Base-by-base conservation (phyloP, 768 basidiomycete genomes). In the Pisolithus albus region DNA sequence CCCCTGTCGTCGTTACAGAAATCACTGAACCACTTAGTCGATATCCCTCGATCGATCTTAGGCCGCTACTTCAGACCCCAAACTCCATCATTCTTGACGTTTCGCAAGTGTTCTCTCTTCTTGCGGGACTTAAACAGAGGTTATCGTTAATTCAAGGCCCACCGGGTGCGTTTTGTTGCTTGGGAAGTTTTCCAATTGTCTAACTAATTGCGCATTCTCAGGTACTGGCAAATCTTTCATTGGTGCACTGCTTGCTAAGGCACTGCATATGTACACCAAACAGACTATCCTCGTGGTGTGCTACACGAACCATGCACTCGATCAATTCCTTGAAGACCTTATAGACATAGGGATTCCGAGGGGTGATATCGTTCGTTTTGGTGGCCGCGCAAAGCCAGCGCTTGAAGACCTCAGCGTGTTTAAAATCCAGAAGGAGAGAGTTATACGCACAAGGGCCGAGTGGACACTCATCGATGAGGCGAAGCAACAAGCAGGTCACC, bases 191-290 rank as follows among this genome's bases (percentile, higher is more conserved):
- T 21, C 7, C 28, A 21, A 15, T 13, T 1, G 26, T 7, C 11
- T 51, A 21, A 53, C 30, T 47, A 9, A 16, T 19, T 16, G 11
- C 13, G 4, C 10, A 16, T n/a, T 21, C 40, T 37, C 11, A 86
- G 86, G 85, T 1, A 88, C 85, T 0, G 86, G 85, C 1, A 88
- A 88, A 52, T 85, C 83, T 0, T 85, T 85, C 59, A 80, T 87
- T 21, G 85, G 86, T 0, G 82, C 82, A 0, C 70, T 86, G 1
- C 64, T 86, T 0, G 83, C 82, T 0, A 86, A 85, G 56, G 67
- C 75, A 4, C 63, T 85, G 4, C 75, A 84, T 45, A 73, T 79
- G 13, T 64, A 65, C 49, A 77, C 77, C 0, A 16, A 57, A 0
- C 69, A 73, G 47, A 79, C 61, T 0, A 84, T 88, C 21, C 75